Evolutionary conservation across 345 rosid genomes (phyloP).

Genomic region (Nephelium lappaceum): DNA sequence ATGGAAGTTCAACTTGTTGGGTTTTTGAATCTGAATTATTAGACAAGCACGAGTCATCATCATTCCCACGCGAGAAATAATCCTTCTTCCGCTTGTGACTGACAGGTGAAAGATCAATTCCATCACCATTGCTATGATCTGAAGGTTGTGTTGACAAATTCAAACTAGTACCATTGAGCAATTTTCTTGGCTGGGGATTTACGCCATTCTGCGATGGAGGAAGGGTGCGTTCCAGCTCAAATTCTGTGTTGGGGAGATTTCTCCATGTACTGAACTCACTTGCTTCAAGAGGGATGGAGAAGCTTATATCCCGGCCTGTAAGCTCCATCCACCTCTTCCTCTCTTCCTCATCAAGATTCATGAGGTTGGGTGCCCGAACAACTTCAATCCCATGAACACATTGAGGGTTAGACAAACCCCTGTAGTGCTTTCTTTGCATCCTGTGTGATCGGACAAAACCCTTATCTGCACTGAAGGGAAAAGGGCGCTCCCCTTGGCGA

Average conservation of each 20-base stretch:
- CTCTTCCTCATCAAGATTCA: conserved; percentile 61
- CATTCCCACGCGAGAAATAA: conserved; percentile 40
- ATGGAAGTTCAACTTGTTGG: conserved; percentile 49
- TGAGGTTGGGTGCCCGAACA: conserved; percentile 61
- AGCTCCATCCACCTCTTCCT: conserved; percentile 73
- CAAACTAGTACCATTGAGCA: conserved; percentile 54
- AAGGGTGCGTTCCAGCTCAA: conserved; percentile 57
- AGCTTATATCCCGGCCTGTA: conserved; percentile 63
- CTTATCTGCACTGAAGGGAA: conserved; percentile 68
- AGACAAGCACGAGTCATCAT: conserved; percentile 50
- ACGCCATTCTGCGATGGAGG: conserved; percentile 40
- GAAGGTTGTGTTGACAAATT: conserved; percentile 66
- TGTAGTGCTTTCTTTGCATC: conserved; percentile 83
- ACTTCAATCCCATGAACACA: conserved; percentile 76
- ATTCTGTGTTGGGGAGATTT: conserved; percentile 58
- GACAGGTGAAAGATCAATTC: conserved; percentile 35
- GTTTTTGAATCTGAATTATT: conserved; percentile 48
- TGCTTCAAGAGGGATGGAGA: conserved; percentile 60
- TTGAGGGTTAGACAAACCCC: conserved; percentile 82
- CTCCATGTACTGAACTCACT: conserved; percentile 74
- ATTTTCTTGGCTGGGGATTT: conserved; percentile 42
- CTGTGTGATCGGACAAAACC: conserved; percentile 81
- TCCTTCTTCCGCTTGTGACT: conserved; percentile 63
- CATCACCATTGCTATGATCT: conserved; percentile 46
- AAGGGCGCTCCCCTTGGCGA: conserved; percentile 76